Conservation (phyloP, 1,284 basidiomycete genomes). For the Inonotus hispidus region DNA sequence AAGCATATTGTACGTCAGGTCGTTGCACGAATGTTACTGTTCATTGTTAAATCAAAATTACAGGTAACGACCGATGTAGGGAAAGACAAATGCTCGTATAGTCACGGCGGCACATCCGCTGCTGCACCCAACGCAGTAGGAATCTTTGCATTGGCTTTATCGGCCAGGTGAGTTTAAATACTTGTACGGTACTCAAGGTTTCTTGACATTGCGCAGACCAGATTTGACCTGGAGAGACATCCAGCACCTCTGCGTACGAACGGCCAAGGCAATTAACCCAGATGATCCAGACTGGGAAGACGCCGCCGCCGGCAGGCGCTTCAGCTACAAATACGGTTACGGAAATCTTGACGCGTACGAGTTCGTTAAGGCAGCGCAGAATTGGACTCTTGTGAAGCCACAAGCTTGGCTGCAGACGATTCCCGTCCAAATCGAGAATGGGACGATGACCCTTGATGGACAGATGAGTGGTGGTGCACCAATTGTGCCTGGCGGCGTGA, state of each 20-base stretch:
- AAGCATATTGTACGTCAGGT: slow-evolving; percentile 74
- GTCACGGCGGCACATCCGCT: slow-evolving; percentile 95
- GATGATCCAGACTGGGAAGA: slow-evolving; percentile 94
- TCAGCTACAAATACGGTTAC: slow-evolving; percentile 98
- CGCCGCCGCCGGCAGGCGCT: slow-evolving; percentile 74
- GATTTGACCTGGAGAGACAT: slow-evolving; percentile 97
- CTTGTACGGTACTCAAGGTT: slow-evolving; percentile 2
- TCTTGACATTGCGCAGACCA: slow-evolving; percentile 45
- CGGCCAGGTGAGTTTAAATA: slow-evolving; percentile 58
- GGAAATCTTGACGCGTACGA: slow-evolving; percentile 83
- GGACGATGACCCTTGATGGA: slow-evolving; percentile 49
- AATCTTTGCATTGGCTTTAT: slow-evolving; percentile 83
- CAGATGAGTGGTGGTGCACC: slow-evolving; percentile 57
- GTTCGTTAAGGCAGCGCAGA: slow-evolving; percentile 78
- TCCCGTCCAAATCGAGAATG: slow-evolving; percentile 61
- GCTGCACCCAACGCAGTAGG: slow-evolving; percentile 95
- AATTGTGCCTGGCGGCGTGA: slow-evolving; percentile 67
- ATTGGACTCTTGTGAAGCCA: slow-evolving; percentile 88
- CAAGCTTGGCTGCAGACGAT: slow-evolving; percentile 86
- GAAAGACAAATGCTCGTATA: slow-evolving; percentile 74
- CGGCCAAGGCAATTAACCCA: slow-evolving; percentile 76
- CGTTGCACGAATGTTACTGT: slow-evolving; percentile 13
- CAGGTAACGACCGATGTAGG: slow-evolving; percentile 95
- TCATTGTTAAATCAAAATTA: slow-evolving; percentile 19
- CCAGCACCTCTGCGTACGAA: slow-evolving; percentile 85